Evolutionary conservation across 2,329 filamentous ascomycete species (phyloP).

Genomic region (Diplocarpon mali): DNA sequence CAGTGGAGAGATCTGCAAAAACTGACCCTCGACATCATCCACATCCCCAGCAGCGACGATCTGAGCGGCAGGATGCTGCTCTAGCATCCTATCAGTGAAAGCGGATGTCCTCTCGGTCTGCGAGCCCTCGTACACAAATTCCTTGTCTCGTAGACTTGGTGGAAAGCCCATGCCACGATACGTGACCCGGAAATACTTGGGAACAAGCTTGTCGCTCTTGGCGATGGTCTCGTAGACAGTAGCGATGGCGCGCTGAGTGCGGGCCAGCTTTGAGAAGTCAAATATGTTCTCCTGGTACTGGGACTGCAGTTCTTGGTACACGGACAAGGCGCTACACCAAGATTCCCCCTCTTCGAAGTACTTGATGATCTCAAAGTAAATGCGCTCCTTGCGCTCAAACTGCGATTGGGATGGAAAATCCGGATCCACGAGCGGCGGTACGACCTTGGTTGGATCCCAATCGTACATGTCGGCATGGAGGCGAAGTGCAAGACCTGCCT

Average conservation of each 20-base stretch:
- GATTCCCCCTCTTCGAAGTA: constrained; percentile 90
- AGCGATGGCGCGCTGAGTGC: constrained; percentile 81
- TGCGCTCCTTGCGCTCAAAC: constrained; percentile 83
- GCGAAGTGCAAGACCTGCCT: constrained; percentile 79
- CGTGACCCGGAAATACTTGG: constrained; percentile 83
- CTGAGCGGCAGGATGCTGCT: constrained; percentile 77
- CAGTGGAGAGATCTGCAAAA: constrained; percentile 70
- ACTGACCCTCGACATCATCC: constrained; percentile 84
- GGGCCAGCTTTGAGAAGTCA: constrained; percentile 84
- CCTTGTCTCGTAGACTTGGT: constrained; percentile 68
- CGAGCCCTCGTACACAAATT: constrained; percentile 82
- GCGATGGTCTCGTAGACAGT: constrained; percentile 82
- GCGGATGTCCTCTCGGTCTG: constrained; percentile 64
- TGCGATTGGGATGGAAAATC: constrained; percentile 71
- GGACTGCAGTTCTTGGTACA: constrained; percentile 81
- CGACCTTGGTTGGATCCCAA: constrained; percentile 65
- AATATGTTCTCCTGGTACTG: constrained; percentile 86
- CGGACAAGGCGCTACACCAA: constrained; percentile 78
- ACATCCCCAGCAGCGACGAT: constrained; percentile 60
- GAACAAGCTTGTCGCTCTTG: constrained; percentile 66
- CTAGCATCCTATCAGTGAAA: constrained; percentile 87
- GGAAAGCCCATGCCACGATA: constrained; percentile 89
- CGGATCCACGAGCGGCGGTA: constrained; percentile 60
- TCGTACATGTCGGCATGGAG: constrained; percentile 88
- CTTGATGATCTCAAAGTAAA: constrained; percentile 93